Percentiles rank a stretch among this genome's conserved stretches.
Evolutionary conservation across 805 yeast genomes (phyloP).

Genomic region (Ogataea sp.): DNA sequence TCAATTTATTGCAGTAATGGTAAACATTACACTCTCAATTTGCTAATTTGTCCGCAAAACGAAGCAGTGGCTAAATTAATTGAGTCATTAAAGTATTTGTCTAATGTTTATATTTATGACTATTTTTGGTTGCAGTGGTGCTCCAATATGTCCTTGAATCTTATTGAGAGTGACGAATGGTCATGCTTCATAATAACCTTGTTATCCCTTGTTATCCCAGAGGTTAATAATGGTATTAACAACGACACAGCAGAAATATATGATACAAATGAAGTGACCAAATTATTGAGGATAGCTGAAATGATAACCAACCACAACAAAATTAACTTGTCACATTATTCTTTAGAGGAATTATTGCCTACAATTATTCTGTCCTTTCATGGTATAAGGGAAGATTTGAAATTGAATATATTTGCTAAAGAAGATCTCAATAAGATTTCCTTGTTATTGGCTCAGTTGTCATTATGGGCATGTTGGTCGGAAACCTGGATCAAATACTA

Average conservation of each 20-base stretch:
- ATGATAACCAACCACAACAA: slow-evolving; percentile 11
- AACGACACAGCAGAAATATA: slow-evolving; percentile 10
- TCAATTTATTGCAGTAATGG: slow-evolving; percentile 13
- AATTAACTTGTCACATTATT: slow-evolving; percentile 18
- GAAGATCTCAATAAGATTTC: slow-evolving; percentile 35
- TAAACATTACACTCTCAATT: slow-evolving; percentile 21
- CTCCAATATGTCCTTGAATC: slow-evolving; percentile 35
- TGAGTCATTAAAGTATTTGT: slow-evolving; percentile 40
- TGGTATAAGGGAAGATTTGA: slow-evolving; percentile 66
- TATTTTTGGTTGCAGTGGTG: slow-evolving; percentile 60
- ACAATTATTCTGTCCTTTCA: slow-evolving; percentile 64
- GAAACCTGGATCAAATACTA: slow-evolving; percentile 57
- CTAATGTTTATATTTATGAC: slow-evolving; percentile 51
- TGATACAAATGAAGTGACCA: slow-evolving; percentile 17
- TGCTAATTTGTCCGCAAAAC: slow-evolving; percentile 38
- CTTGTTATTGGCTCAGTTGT: slow-evolving; percentile 48
- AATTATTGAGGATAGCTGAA: slow-evolving; percentile 15
- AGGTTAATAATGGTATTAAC: slow-evolving; percentile 11
- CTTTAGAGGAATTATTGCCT: slow-evolving; percentile 49
- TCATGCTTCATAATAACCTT: slow-evolving; percentile 45
- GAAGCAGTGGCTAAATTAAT: slow-evolving; percentile 37
- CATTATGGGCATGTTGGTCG: slow-evolving; percentile 70
- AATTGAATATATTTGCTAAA: slow-evolving; percentile 42
- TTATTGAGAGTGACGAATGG: slow-evolving; percentile 46
- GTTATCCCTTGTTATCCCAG: slow-evolving; percentile 42